Base-by-base conservation (phyloP, 164 flowering plant species). In the Vitis amurensis region DNA sequence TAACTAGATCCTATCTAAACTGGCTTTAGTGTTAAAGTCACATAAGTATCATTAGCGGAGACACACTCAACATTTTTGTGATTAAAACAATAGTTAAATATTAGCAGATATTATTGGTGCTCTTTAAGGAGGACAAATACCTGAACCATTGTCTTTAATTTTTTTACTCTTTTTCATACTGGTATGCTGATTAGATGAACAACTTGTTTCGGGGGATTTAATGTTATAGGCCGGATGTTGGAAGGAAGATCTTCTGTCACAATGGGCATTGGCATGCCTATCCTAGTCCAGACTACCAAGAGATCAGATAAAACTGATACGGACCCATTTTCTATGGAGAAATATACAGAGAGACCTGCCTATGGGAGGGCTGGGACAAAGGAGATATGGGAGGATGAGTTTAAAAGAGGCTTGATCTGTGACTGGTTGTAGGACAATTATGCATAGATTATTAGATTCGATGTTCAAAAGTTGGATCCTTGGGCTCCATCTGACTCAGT, bases 51-150 rank as follows among this genome's bases (percentile, higher is more conserved):
- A 60, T 50, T 68, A 17, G 71, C 64, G 10, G 59, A 50, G 59
- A 16, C 16, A 50, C 65, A 50, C 48, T n/a, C 7, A 17, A 37
- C 48, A 9, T 37, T 63, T 61, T 60, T 60, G 3, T 44, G 27
- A 62, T 47, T 16, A n/a, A 23, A 23, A 14, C 49, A 14, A 27
- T 37, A 5, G n/a, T 16, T 62, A 37, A 9, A 30, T 31, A 29
- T 7, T 37, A 23, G 11, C 49, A 49, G 48, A 59, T 59, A 48
- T 59, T 44, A 59, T 68, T 30, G 59, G 71, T 59, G 71, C 64
- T 59, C 31, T 50, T 55, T 49, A 11, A 29, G 31, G 2, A 59
- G 50, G 57, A 68, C 17, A 5, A 48, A 48, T 17, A 48, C 52
- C 48, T 7, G 47, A 31, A 13, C n/a, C 13, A 1, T 37, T 8